These are phyloP conservation scores for Brasilioporus rufonigricans DNA, from an alignment of 768 basidiomycete species.

Conservation along the genomic window DNA sequence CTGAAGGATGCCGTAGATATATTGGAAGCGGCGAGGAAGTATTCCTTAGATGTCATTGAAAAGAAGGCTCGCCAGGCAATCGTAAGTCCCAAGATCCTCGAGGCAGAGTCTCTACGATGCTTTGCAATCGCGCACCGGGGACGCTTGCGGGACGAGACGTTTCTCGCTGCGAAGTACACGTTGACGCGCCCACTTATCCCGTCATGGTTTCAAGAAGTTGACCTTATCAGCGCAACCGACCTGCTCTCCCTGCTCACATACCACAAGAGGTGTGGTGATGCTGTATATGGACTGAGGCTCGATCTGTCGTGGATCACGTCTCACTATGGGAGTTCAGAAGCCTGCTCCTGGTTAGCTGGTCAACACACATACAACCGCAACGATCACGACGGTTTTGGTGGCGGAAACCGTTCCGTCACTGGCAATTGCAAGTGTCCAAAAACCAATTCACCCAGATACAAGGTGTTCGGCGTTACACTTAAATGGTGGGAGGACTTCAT, in stretches of 20 bases:
- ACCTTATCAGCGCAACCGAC: slow-evolving; percentile 22
- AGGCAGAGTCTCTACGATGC: background rate
- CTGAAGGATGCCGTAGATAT: background rate
- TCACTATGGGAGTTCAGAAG: background rate
- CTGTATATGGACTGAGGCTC: slow-evolving; percentile 1
- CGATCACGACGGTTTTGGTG: too few species aligned
- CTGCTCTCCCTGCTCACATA: slow-evolving; percentile 25
- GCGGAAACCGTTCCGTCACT: too few species aligned
- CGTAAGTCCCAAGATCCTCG: background rate
- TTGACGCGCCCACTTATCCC: slow-evolving; percentile 25
- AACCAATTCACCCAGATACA: background rate
- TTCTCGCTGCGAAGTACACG: slow-evolving; percentile 9
- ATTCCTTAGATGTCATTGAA: background rate
- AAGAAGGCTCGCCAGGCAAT: background rate
- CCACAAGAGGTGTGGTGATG: slow-evolving; percentile 15
- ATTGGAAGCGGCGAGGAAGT: background rate
- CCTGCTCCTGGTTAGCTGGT: slow-evolving; percentile 8
- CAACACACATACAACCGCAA: background rate
- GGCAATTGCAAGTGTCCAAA: background rate
- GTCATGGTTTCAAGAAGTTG: slow-evolving; percentile 25
- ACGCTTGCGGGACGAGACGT: background rate
- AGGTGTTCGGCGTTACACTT: background rate
- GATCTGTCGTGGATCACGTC: slow-evolving; percentile 13
- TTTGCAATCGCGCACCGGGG: background rate
- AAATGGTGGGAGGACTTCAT: slow-evolving; percentile 24